Evolutionary conservation across 192 early-diverging fungal genomes (phyloP), one percentile per base, ranked within the genome.

Genomic region (Backusella tarrabulga): DNA sequence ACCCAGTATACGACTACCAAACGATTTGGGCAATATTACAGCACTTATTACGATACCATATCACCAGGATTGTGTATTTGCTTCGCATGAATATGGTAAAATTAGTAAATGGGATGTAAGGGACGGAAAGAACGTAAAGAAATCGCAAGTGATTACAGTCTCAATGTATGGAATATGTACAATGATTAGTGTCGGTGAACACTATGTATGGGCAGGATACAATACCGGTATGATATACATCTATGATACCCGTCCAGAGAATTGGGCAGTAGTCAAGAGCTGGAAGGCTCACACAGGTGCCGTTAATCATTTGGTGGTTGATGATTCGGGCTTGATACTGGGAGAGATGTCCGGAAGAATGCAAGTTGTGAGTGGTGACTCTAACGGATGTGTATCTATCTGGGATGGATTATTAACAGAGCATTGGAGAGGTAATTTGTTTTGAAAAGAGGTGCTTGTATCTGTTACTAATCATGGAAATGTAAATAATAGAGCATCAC

Each of bases 21-120:
- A 75, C 69, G 86, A 88, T 34, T 68, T 89, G 17, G 91, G 92
- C 0, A 87, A 88, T 52, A 81, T 95, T 68, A 86, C 87, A 7
- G 84, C 84, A 23, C 79, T 93, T 66, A 88, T 88, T 4, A 84
- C 85, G 0, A 82, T 84, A 41, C 83, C 86, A 9, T 82, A 85
- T 56, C 81, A 82, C 67, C 68, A 3, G 35, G 76, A 76, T 3
- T 76, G 84, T 42, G 88, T 94, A 4, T 92, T 90, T 83, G 83
- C 87, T 9, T 92, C 91, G 12, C 94, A 95, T 76, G 94, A 96
- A 41, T 89, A 95, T 81, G 94, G 94, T 38, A 93, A 89, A 73
- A 87, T 96, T 11, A 86, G 88, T 29, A 83, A 94, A 3, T 95
- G 92, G 91, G 88, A 93, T 66, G 82, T 74, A 40, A 76, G 91